A percentile compares a stretch with the other conserved stretches of the same genome.
Conservation (phyloP, 2,329 filamentous ascomycete species). For the Pochonia chlamydosporia region DNA sequence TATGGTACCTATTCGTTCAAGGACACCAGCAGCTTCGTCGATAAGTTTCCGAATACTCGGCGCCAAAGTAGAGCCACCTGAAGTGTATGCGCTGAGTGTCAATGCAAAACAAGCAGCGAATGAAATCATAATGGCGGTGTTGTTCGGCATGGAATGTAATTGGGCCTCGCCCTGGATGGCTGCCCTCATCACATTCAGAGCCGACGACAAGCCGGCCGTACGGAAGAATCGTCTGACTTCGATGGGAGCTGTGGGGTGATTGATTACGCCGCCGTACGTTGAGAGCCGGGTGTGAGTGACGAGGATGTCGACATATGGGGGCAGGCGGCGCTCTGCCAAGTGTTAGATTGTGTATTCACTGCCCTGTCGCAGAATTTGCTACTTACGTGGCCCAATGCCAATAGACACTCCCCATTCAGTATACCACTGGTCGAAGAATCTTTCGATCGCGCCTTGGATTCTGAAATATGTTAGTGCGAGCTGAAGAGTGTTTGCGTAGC, state of each 20-base stretch:
- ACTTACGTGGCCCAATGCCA: conserved; percentile 40
- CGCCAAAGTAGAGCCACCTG: conserved; percentile 51
- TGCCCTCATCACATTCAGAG: conserved; percentile 68
- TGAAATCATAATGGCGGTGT: conserved; percentile 73
- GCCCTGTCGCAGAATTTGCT: conserved; percentile 12
- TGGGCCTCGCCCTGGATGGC: conserved; percentile 66
- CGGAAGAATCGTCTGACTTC: conserved; percentile 70
- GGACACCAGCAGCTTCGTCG: conserved; percentile 61
- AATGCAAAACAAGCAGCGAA: conserved; percentile 66
- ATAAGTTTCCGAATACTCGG: conserved; percentile 60
- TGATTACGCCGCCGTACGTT: conserved; percentile 70
- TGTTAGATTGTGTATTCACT: conserved; percentile 17
- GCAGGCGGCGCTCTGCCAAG: conserved; percentile 41
- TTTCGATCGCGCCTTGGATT: conserved; percentile 56
- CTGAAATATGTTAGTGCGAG: conserved; percentile 14
- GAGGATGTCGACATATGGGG: conserved; percentile 70
- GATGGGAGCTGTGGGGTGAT: conserved; percentile 64
- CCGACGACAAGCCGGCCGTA: conserved; percentile 63
- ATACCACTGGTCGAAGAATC: conserved; percentile 61
- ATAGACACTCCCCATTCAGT: conserved; percentile 56
- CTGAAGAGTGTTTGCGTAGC: conserved; percentile 10
- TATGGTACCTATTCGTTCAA: conserved; percentile 62
- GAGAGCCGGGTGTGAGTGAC: conserved; percentile 68
- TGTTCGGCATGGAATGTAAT: conserved; percentile 71
- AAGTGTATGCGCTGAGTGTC: conserved; percentile 54